These are phyloP conservation scores for Neurospora sp. DNA, from an alignment of 495 filamentous ascomycete genomes.

Conservation along the genomic window DNA sequence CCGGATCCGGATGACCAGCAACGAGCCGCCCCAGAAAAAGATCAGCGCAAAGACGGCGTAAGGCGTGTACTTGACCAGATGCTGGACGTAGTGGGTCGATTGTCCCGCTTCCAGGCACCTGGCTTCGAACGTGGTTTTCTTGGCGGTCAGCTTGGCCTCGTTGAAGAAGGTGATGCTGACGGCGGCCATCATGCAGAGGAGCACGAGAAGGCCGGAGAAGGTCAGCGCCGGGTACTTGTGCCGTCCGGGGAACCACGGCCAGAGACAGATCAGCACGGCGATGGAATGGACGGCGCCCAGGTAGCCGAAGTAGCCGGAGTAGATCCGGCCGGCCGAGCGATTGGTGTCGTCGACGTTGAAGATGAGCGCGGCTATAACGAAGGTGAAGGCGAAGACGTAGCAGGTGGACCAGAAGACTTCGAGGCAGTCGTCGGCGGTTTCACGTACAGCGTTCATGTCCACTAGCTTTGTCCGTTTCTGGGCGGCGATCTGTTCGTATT, in stretches of 20 bases:
- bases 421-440: neutral
- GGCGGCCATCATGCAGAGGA: neutral
- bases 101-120: neutral
- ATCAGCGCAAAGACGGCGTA: neutral
- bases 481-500: neutral
- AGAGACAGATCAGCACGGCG: constrained; percentile 45
- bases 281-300: constrained; percentile 71
- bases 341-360: neutral
- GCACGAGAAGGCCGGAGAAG: neutral
- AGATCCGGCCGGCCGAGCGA: neutral
- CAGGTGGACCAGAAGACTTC: neutral
- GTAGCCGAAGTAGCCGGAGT: constrained; percentile 62
- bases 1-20: neutral
- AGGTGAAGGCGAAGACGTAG: neutral
- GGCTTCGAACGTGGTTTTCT: neutral
- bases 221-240: neutral
- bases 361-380: neutral
- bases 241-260: neutral
- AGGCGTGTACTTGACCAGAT: neutral
- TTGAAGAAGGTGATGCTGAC: neutral
- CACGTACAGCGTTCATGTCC: no score
- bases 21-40: neutral
- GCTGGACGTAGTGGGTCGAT: neutral
- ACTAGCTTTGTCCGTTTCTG: neutral
- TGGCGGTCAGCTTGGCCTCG: neutral